A percentile compares a stretch with the other conserved stretches of the same genome.
Evolutionary conservation across 352 stramenopile genomes (phyloP).

Genomic region (Phytopythium ostracodes): DNA sequence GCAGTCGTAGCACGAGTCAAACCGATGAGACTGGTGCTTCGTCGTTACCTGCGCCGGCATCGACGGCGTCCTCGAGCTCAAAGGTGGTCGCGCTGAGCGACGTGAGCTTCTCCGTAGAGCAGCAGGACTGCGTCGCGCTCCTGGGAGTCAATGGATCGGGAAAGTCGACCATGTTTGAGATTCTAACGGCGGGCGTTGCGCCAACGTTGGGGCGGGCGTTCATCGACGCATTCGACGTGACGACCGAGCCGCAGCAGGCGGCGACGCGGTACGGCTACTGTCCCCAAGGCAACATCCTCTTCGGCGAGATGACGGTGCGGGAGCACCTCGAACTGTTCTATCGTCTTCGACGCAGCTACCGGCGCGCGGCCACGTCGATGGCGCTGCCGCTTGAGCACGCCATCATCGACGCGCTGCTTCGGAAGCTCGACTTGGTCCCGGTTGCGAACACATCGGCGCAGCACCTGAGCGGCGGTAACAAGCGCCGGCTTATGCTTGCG

Average conservation of each 20-base stretch:
- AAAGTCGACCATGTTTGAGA: conserved; percentile 97
- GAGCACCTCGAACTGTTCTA: conserved; percentile 79
- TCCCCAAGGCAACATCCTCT: conserved; percentile 74
- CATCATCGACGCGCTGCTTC: conserved; percentile 41
- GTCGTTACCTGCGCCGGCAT: not conserved
- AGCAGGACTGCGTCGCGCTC: conserved; percentile 89
- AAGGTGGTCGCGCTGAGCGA: conserved; percentile 70
- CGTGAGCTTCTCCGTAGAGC: conserved; percentile 81
- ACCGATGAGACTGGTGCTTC: conserved; percentile 15
- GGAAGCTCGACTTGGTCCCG: conserved; percentile 53
- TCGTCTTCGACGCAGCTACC: conserved; percentile 31
- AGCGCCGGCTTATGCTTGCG: conserved; percentile 75
- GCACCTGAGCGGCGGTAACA: conserved; percentile 81
- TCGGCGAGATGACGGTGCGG: conserved; percentile 59
- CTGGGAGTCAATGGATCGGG: conserved; percentile 93
- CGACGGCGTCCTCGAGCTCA: conserved; percentile 15
- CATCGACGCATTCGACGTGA: conserved; percentile 63
- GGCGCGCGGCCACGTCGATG: conserved; percentile 4
- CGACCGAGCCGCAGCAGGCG: conserved; percentile 38
- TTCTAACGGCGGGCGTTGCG: conserved; percentile 90
- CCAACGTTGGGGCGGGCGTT: conserved; percentile 60
- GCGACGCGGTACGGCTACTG: conserved; percentile 76
- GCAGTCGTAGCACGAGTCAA: conserved; percentile 17
- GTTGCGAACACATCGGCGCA: conserved; percentile 48
- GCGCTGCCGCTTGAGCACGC: conserved; percentile 21